Evolutionary conservation across 768 basidiomycete species (phyloP).

Genomic region (Suillus bovinus): DNA sequence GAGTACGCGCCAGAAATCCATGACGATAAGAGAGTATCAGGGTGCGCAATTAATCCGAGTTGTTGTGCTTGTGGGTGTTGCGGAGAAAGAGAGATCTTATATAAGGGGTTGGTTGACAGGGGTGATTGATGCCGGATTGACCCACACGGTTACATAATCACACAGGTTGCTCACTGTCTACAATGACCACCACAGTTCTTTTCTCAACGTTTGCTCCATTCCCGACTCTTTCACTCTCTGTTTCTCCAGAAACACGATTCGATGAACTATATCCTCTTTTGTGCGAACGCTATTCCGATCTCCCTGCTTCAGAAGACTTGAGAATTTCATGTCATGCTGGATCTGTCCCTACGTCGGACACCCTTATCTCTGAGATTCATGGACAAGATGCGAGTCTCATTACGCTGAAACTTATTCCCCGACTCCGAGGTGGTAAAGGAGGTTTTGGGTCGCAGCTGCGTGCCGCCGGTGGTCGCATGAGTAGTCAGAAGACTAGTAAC

Average conservation of each 20-base stretch:
- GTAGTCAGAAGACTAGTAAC: constrained; percentile 91
- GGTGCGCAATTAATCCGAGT: neutral
- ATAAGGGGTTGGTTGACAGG: neutral
- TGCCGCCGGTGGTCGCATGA: constrained; percentile 98
- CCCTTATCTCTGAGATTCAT: constrained; percentile 39
- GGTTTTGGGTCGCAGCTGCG: constrained; percentile 96
- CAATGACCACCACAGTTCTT: constrained; percentile 53
- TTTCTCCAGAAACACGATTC: constrained; percentile 42
- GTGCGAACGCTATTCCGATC: constrained; percentile 44
- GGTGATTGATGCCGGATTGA: neutral
- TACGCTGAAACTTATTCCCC: constrained; percentile 71
- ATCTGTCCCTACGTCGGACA: constrained; percentile 26
- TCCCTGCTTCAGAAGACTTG: constrained; percentile 45
- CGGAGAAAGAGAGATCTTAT: neutral
- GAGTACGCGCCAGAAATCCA: constrained; percentile 18
- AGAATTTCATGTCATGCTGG: constrained; percentile 43
- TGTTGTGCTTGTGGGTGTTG: neutral
- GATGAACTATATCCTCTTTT: constrained; percentile 45
- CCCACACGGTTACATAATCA: constrained; percentile 9
- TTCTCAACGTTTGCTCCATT: constrained; percentile 65
- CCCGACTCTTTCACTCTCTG: constrained; percentile 50
- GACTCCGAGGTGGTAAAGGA: constrained; percentile 89
- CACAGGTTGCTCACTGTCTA: neutral
- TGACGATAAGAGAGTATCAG: neutral
- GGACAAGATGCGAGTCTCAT: constrained; percentile 43